These are phyloP conservation scores for Thelonectria blattea DNA, from an alignment of 2,329 filamentous ascomycete species.

Conservation along the genomic window DNA sequence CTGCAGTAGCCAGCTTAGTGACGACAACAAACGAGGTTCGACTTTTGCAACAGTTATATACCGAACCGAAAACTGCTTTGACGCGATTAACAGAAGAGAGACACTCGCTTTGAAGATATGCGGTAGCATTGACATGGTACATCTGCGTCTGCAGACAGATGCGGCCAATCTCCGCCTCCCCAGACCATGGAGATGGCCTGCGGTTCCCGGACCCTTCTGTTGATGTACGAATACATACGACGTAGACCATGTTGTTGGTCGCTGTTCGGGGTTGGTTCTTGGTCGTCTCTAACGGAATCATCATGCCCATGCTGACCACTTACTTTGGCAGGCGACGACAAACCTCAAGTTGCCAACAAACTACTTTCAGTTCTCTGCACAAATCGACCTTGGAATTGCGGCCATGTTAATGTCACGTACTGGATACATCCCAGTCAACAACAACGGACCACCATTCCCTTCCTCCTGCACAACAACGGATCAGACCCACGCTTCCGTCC, in stretches of 20 bases:
- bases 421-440: not conserved
- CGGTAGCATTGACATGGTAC: conserved; percentile 1
- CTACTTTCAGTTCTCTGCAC: no score
- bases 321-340: no score
- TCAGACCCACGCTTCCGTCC: conserved; percentile 13
- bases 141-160: conserved; percentile 4
- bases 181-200: conserved; percentile 7
- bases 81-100: not conserved
- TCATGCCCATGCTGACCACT: no score
- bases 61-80: not conserved
- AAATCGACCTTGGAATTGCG: no score
- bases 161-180: conserved; percentile 15
- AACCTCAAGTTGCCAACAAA: no score
- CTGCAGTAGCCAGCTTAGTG: conserved; percentile 14
- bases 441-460: not conserved
- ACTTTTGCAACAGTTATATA: not conserved
- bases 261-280: not conserved
- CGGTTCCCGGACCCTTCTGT: conserved; percentile 7
- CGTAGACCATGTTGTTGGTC: not conserved
- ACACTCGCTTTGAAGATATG: not conserved
- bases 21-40: conserved; percentile 1
- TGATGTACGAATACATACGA: not conserved
- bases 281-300: not conserved
- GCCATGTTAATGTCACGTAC: no score
- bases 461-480: conserved; percentile 14